Base-by-base conservation (phyloP, 2,329 filamentous ascomycete species). In the Exophiala alcalophila region DNA sequence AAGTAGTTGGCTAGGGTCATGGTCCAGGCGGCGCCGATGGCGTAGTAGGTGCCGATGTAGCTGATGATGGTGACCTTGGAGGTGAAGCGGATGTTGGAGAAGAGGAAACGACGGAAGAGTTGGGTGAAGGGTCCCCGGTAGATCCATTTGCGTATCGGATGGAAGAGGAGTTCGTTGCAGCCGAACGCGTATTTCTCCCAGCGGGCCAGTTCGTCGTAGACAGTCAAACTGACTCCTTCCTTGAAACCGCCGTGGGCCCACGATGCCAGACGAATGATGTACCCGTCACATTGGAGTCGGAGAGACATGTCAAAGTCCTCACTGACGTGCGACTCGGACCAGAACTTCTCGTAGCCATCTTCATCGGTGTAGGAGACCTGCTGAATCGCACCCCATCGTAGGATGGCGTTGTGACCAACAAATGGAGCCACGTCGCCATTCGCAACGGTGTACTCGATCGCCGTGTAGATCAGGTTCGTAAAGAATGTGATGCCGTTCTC, bases 181-280 rank as follows among this genome's bases (percentile, higher is more conserved):
- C 86, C 85, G 57, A 88, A 90, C 2, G 86, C 86, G 61, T 89
- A 89, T 65, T 91, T 91, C 60, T 91, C 86, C 86, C 86, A 91
- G 44, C 86, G 82, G 2, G 84, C 83, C 47, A 91, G 72, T 64
- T 91, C 86, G 64, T 91, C 86, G 59, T 91, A 89, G 7, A 91
- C 84, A 0, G 86, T 91, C 42, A 91, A 70, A 2, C 85, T 90
- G 39, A 91, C 86, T 51, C 86, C 86, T 61, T 91, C 86, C 57
- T 86, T 79, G 66, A 87, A 88, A 4, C 78, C 83, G 3, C 79
- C 76, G 23, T 77, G 75, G 42, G 81, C 78, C 65, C 85, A 88
- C 0, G 80, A 75, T 9, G 77, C 84, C 0, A 87, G 70, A 11
- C 84, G 81, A 33, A 86, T 77, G 24, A 79, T 72, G 61, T 83